These are phyloP conservation scores for Penicillium sp. DNA, from an alignment of 2,329 filamentous ascomycete species.

Conservation along the genomic window DNA sequence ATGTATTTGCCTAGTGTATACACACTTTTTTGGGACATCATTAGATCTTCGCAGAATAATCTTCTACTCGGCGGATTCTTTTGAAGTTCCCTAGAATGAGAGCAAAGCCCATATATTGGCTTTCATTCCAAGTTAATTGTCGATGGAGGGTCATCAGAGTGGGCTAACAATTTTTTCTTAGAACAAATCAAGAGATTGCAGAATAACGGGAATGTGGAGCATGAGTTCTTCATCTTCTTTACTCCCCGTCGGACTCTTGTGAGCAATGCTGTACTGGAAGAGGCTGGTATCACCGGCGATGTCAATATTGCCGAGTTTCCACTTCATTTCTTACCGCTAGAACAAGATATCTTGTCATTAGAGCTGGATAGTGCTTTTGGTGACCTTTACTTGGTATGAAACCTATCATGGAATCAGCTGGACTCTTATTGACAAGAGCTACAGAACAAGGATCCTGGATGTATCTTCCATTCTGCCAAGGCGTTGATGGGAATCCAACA, in stretches of 20 bases:
- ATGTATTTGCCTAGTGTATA: background rate
- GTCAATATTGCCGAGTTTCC: conserved; percentile 85
- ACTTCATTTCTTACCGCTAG: conserved; percentile 85
- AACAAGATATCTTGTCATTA: conserved; percentile 86
- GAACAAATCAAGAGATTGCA: conserved; percentile 90
- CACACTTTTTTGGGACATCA: conserved; percentile 49
- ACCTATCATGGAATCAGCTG: background rate
- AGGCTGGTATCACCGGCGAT: conserved; percentile 89
- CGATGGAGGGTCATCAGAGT: conserved; percentile 55
- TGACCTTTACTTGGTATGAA: conserved; percentile 75
- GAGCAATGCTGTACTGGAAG: conserved; percentile 87
- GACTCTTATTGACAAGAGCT: background rate
- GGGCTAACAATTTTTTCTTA: conserved; percentile 60
- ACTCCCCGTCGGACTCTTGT: conserved; percentile 88
- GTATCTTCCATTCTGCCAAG: conserved; percentile 84
- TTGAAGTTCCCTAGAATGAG: conserved; percentile 53
- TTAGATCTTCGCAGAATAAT: conserved; percentile 59
- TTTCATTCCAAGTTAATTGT: conserved; percentile 37
- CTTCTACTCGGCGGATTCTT: conserved; percentile 56
- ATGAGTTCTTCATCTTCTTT: conserved; percentile 98
- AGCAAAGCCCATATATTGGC: conserved; percentile 44
- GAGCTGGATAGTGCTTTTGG: conserved; percentile 85
- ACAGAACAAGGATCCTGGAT: conserved; percentile 80
- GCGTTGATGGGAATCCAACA: conserved; percentile 94
- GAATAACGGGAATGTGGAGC: conserved; percentile 81